Evolutionary conservation across 2,329 filamentous ascomycete species (phyloP).

Genomic region (Magnaporthiopsis rhizophila): DNA sequence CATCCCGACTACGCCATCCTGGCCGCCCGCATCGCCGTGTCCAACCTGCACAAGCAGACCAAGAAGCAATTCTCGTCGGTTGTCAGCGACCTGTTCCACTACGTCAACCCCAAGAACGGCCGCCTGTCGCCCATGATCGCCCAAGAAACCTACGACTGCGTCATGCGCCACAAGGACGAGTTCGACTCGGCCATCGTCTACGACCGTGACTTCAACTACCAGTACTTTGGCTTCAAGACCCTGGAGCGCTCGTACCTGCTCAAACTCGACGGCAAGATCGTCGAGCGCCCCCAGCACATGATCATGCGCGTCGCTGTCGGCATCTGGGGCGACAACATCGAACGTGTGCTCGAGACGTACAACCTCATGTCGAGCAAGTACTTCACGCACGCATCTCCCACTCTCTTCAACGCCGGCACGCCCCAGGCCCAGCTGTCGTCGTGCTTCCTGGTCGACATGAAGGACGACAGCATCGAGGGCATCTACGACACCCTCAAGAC

Average conservation of each 20-base stretch:
- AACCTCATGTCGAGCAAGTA: conserved; percentile 98
- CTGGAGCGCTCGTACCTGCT: conserved; percentile 95
- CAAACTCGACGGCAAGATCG: conserved; percentile 90
- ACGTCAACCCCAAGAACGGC: conserved; percentile 88
- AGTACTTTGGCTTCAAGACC: conserved; percentile 99
- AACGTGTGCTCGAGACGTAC: conserved; percentile 94
- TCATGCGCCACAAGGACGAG: conserved; percentile 95
- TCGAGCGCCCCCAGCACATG: conserved; percentile 97
- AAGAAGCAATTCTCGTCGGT: conserved; percentile 99
- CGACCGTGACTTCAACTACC: conserved; percentile 99
- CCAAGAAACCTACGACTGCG: conserved; percentile 77
- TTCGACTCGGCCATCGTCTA: conserved; percentile 98
- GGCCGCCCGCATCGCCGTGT: conserved; percentile 94
- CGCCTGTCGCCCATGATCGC: conserved; percentile 90
- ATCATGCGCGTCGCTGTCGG: conserved; percentile 98
- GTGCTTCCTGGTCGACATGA: conserved; percentile 99
- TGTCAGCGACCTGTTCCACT: conserved; percentile 86
- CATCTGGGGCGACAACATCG: conserved; percentile 91
- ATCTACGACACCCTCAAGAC: conserved; percentile 99
- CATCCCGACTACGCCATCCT: conserved; percentile 99
- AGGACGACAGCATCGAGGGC: conserved; percentile 97
- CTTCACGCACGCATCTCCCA: conserved; percentile 94
- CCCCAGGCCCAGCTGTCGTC: conserved; percentile 92
- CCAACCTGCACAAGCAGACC: conserved; percentile 99
- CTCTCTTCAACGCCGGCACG: conserved; percentile 95